Evolutionary conservation across 2,329 filamentous ascomycete genomes (phyloP), one percentile per base, ranked within the genome.

Genomic region (Fusarium redolens): DNA sequence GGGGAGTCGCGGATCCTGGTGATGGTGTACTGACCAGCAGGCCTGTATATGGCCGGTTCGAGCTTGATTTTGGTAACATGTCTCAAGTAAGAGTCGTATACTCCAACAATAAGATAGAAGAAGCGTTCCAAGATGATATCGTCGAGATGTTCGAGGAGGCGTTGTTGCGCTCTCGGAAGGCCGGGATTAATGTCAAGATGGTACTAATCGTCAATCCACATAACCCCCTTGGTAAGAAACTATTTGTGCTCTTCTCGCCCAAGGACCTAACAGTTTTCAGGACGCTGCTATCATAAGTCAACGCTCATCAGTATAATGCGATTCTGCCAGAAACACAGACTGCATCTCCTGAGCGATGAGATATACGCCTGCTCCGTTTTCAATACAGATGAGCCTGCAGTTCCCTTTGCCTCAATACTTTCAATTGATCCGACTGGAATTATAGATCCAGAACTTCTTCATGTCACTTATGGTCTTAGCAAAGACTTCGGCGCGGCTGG

Each of bases 311-410:
- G 78, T 11, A 77, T 87, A 28, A 83, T 89, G 82, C 73, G 76
- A 5, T 83, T 90, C 59, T 90, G 88, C 69, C 79, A 86, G 58
- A 82, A 81, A 44, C 81, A 88, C 67, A 71, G 78, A 7, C 79
- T 90, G 7, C 88, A 90, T 66, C 79, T 90, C 50, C 83, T 90
- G 72, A 86, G 85, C 68, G 88, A 91, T 75, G 89, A 91, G 74
- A 86, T 91, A 43, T 90, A 90, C 73, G 88, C 85, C 14, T 80
- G 86, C 41, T 87, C 86, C 3, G 81, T 86, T 1, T 90, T 85
- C 66, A 65, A 85, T 77, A 75, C 79, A 35, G 40, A 79, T 70
- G 62, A 83, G 78, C 45, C 61, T 25, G 65, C 75, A 15, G 50
- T 65, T 10, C 78, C 80, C 0, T 90, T 90, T 68, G 86, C 83